phyloP scores from a whole-genome alignment of 148 eudicot species.

The Spergularia marina region DNA sequence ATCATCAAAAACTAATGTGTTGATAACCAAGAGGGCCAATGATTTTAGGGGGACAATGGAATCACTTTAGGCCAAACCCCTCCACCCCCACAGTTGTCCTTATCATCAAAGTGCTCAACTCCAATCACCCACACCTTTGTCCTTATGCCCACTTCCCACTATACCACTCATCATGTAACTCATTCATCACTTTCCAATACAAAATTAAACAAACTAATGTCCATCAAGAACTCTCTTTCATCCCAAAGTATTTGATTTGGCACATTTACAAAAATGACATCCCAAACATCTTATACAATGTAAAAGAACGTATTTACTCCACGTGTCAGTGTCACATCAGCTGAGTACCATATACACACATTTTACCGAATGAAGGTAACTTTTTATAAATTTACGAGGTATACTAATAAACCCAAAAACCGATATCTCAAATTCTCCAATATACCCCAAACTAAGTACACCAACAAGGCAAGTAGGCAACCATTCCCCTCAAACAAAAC shows the following conservation, averaged over 20 bases:
- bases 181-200: neutral
- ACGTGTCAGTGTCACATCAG: no score
- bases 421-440: neutral
- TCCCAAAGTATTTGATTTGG: no score
- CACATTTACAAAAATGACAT: no score
- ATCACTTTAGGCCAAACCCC: neutral
- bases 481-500: neutral
- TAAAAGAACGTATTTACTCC: no score
- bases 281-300: no score
- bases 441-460: neutral
- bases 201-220: neutral
- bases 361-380: no score
- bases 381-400: no score
- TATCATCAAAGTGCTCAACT: constrained; percentile 34
- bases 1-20: neutral
- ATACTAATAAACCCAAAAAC: no score
- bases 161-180: neutral
- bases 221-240: neutral
- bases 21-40: neutral
- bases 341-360: no score
- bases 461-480: neutral
- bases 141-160: constrained; percentile 15
- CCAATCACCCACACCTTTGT: neutral
- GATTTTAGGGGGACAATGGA: neutral
- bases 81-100: constrained; percentile 21